Evolutionary conservation across 2,329 filamentous ascomycete genomes (phyloP).

Genomic region (Aspergillus sp.): DNA sequence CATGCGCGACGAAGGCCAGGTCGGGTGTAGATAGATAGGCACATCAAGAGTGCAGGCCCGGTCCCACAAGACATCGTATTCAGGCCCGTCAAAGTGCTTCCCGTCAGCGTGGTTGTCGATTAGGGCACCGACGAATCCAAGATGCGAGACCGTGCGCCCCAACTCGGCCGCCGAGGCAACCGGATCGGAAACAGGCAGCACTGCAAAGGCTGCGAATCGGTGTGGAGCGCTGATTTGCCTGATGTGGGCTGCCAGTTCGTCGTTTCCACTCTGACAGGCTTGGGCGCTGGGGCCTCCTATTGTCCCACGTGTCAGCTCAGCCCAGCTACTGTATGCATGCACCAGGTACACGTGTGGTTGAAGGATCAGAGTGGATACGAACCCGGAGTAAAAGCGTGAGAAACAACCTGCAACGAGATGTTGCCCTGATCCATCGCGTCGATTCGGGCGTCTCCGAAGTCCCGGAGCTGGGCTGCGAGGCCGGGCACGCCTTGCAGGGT

Average conservation of each 20-base stretch:
- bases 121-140: conserved; percentile 60
- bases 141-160: conserved; percentile 48
- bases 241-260: background rate
- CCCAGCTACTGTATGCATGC: too few relatives aligned
- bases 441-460: background rate
- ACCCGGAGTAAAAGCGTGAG: background rate
- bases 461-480: background rate
- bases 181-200: conserved; percentile 32
- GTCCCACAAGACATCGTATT: conserved; percentile 58
- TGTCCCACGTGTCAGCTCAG: background rate
- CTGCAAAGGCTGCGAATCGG: conserved; percentile 14
- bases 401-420: background rate
- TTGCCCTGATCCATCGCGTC: background rate
- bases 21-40: conserved; percentile 62
- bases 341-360: too few relatives aligned
- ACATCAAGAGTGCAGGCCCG: conserved; percentile 57
- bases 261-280: background rate
- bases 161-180: conserved; percentile 30
- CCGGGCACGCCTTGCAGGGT: background rate
- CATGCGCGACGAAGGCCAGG: conserved; percentile 34
- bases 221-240: background rate
- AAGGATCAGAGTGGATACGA: too few relatives aligned
- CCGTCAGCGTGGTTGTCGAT: conserved; percentile 59
- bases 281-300: background rate
- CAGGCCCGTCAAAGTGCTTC: conserved; percentile 56